phyloP scores from a whole-genome alignment of 2,329 filamentous ascomycete genomes.

The Cordyceps cicadae region DNA sequence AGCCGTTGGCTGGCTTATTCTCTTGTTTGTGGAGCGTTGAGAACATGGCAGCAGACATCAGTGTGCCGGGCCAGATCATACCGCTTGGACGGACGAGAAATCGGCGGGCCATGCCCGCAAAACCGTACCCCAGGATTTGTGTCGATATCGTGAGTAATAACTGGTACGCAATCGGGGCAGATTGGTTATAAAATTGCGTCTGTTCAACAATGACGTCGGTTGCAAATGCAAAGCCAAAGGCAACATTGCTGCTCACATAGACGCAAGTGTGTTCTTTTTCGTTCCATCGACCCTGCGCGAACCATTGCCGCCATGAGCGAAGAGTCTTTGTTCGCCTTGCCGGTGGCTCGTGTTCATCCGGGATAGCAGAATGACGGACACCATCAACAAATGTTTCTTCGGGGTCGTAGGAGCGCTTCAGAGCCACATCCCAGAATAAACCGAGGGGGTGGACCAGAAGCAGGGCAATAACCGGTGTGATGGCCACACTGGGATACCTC shows the following conservation, averaged over 20 bases:
- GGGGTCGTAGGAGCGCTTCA: conserved; percentile 55
- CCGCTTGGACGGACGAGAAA: conserved; percentile 78
- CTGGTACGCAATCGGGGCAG: conserved; percentile 68
- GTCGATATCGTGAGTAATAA: conserved; percentile 77
- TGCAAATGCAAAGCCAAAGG: conserved; percentile 82
- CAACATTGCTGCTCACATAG: conserved; percentile 83
- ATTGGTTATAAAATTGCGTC: conserved; percentile 79
- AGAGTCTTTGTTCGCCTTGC: conserved; percentile 20
- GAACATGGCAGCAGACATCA: conserved; percentile 87
- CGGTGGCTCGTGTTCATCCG: conserved; percentile 15
- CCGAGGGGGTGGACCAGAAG: conserved; percentile 79
- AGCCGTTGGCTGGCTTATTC: conserved; percentile 73
- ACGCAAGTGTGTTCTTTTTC: conserved; percentile 85
- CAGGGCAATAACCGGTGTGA: conserved; percentile 80
- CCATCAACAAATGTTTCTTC: conserved; percentile 44
- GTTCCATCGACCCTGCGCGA: conserved; percentile 75
- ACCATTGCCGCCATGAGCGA: conserved; percentile 56
- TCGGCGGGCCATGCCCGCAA: conserved; percentile 71
- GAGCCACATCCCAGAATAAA: conserved; percentile 63
- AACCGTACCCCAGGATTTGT: conserved; percentile 78
- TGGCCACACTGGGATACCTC: conserved; percentile 82
- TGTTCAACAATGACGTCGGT: conserved; percentile 88
- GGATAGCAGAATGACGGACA: conserved; percentile 21
- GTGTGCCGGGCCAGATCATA: conserved; percentile 86
- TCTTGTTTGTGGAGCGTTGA: conserved; percentile 76